phyloP scores from a whole-genome alignment of 306 rosid genomes.

The Benincasa hispida region DNA sequence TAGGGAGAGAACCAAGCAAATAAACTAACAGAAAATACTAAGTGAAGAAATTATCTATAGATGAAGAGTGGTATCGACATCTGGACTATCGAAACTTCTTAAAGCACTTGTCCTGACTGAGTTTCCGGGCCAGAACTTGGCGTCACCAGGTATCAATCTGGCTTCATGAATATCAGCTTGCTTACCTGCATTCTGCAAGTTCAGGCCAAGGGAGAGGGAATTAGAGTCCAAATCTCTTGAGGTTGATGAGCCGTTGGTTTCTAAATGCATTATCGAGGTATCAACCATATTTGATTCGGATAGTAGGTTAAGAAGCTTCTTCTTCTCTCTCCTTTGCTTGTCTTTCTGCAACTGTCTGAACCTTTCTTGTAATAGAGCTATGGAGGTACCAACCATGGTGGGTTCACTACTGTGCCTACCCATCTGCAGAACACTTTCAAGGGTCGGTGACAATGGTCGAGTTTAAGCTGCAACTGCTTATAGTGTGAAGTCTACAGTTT shows the following conservation, averaged over 20 bases:
- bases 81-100: constrained; percentile 44
- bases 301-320: constrained; percentile 38
- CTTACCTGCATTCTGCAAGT: constrained; percentile 18
- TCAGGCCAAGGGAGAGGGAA: constrained; percentile 56
- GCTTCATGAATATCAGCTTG: constrained; percentile 17
- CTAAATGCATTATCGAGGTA: constrained; percentile 17
- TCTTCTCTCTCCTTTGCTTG: constrained; percentile 77
- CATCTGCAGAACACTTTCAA: constrained; percentile 29
- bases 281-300: constrained; percentile 17
- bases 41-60: constrained; percentile 31
- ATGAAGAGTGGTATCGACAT: constrained; percentile 91
- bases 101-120: constrained; percentile 28
- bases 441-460: constrained; percentile 12
- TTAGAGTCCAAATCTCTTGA: constrained; percentile 28
- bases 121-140: constrained; percentile 22
- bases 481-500: constrained; percentile 33
- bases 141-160: constrained; percentile 12
- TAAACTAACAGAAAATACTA: neutral
- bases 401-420: constrained; percentile 52
- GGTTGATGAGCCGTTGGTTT: constrained; percentile 11
- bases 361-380: constrained; percentile 90
- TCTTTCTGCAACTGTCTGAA: constrained; percentile 85
- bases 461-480: constrained; percentile 27
- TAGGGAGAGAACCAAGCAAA: constrained; percentile 2
- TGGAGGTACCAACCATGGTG: constrained; percentile 55